These are phyloP conservation scores for Aspergillus bombycis DNA, from an alignment of 2,329 filamentous ascomycete genomes.

Conservation along the genomic window DNA sequence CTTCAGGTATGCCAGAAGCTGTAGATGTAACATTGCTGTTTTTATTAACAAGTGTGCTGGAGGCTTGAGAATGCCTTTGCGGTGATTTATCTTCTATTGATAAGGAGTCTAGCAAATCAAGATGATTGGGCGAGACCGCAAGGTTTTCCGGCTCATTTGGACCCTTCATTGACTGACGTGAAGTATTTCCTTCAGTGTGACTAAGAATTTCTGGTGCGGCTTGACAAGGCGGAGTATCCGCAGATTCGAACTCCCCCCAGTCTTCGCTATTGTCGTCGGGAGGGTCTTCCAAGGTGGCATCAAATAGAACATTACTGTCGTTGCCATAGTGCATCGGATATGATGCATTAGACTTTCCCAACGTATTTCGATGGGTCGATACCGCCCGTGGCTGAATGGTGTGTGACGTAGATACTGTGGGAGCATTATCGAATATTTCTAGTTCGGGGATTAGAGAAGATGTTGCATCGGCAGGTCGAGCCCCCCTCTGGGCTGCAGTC, in stretches of 20 bases:
- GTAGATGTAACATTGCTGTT: constrained; percentile 20
- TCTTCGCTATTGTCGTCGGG: constrained; percentile 41
- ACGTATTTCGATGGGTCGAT: constrained; percentile 15
- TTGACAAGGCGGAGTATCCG: constrained; percentile 27
- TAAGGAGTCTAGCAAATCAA: constrained; percentile 34
- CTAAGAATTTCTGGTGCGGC: not conserved
- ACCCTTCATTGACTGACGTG: not conserved
- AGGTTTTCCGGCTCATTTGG: not conserved
- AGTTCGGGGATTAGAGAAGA: constrained; percentile 28
- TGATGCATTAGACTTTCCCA: constrained; percentile 15
- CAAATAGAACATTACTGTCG: constrained; percentile 63
- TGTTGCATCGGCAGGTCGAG: constrained; percentile 14
- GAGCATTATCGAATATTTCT: constrained; percentile 25
- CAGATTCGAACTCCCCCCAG: constrained; percentile 51
- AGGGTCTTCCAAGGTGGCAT: constrained; percentile 50
- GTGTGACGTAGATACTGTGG: constrained; percentile 1
- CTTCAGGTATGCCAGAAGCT: constrained; percentile 18
- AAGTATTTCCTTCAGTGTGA: not conserved
- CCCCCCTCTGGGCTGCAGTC: constrained; percentile 10
- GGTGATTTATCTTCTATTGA: constrained; percentile 30
- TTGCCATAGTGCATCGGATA: constrained; percentile 28
- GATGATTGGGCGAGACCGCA: constrained; percentile 11
- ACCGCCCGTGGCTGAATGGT: constrained; percentile 1
- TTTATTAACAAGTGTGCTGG: constrained; percentile 7
- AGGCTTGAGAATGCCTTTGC: constrained; percentile 9